phyloP scores from a whole-genome alignment of 2,329 filamentous ascomycete genomes.

The Ceratocystis harringtonii region DNA sequence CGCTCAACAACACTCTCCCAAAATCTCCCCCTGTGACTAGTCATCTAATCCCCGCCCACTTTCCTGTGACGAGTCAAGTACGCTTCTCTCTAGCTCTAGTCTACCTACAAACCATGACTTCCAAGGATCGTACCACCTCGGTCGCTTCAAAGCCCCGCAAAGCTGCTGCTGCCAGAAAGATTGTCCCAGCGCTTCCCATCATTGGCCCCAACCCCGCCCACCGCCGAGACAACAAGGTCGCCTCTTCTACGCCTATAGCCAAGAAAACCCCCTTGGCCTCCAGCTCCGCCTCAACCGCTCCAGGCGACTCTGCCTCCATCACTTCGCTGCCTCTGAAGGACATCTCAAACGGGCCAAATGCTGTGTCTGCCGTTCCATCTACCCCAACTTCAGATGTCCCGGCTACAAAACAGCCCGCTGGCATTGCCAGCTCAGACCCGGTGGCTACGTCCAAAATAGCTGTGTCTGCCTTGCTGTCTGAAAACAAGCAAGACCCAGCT shows the following conservation, averaged over 20 bases:
- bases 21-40: conserved; percentile 14
- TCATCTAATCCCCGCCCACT: not conserved
- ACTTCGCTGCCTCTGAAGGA: conserved; percentile 1
- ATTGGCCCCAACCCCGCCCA: conserved; percentile 5
- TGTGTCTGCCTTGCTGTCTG: not conserved
- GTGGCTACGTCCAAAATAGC: not conserved
- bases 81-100: not conserved
- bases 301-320: not conserved
- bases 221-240: conserved; percentile 1
- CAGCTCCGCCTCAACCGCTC: not conserved
- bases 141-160: conserved; percentile 1
- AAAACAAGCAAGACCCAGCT: not conserved
- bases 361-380: not conserved
- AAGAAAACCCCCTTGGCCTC: not conserved
- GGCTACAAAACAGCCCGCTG: not conserved
- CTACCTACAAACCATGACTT: conserved; percentile 5
- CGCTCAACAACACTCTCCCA: conserved; percentile 8
- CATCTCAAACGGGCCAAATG: not conserved
- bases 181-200: conserved; percentile 10
- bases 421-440: not conserved
- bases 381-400: not conserved
- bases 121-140: conserved; percentile 4
- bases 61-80: conserved; percentile 5
- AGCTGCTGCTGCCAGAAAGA: not conserved
- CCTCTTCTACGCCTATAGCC: not conserved